Evolutionary conservation across 1,284 basidiomycete genomes (phyloP).

Genomic region (Lignosus rhinocerotis): DNA sequence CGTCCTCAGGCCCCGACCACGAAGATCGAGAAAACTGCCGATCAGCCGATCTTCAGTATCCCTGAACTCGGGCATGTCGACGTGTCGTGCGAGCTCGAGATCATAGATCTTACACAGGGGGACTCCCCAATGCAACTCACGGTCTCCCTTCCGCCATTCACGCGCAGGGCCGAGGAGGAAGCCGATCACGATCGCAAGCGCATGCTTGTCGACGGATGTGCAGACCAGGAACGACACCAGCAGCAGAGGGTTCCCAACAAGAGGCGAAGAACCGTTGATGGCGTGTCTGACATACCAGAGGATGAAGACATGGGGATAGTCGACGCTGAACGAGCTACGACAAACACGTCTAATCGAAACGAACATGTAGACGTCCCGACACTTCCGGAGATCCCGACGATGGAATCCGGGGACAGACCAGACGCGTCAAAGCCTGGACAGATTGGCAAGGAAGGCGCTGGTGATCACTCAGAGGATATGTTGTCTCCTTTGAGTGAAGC

Average conservation of each 20-base stretch:
- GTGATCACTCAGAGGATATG: neutral
- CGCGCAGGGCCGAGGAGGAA: neutral
- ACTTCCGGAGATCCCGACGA: too few species aligned
- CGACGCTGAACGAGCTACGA: too few species aligned
- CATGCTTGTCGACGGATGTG: neutral
- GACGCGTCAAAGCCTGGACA: neutral
- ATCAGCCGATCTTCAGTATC: neutral
- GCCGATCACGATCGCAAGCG: neutral
- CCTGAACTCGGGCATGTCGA: neutral
- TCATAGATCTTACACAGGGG: constrained; percentile 13
- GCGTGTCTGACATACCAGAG: too few species aligned
- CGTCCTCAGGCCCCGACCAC: neutral
- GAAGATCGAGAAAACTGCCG: neutral
- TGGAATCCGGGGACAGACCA: neutral
- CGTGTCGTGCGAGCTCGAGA: neutral
- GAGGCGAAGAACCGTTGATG: too few species aligned
- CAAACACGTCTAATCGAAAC: too few species aligned
- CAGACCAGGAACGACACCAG: neutral
- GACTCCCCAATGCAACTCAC: constrained; percentile 2
- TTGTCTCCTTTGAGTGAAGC: neutral
- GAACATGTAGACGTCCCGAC: too few species aligned
- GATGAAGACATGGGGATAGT: too few species aligned
- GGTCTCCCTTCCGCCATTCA: neutral
- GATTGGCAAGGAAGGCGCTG: neutral
- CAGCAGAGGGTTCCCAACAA: too few species aligned